phyloP scores from a whole-genome alignment of 2,329 filamentous ascomycete species.

The Fusarium sp. region DNA sequence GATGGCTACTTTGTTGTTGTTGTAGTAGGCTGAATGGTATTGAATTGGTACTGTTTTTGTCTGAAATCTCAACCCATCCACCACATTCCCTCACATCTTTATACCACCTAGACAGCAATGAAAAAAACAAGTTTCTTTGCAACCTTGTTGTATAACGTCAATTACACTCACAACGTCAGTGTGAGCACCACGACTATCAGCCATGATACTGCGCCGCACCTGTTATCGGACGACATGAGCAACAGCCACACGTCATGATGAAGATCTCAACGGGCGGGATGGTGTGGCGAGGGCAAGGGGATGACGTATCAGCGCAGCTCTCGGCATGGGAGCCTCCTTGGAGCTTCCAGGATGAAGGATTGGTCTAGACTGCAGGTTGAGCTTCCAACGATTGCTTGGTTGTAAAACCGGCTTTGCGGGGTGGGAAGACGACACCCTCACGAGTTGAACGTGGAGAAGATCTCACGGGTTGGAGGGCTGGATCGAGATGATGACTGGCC shows the following conservation, averaged over 20 bases:
- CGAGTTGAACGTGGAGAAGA: slow-evolving; percentile 11
- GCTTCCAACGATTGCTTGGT: neutral
- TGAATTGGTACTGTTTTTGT: slow-evolving; percentile 30
- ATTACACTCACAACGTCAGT: slow-evolving; percentile 41
- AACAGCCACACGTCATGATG: slow-evolving; percentile 45
- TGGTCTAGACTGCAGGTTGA: slow-evolving; percentile 8
- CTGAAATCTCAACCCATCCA: slow-evolving; percentile 31
- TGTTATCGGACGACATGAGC: slow-evolving; percentile 28
- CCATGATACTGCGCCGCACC: slow-evolving; percentile 37
- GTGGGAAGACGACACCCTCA: slow-evolving; percentile 32
- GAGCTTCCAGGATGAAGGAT: slow-evolving; percentile 21
- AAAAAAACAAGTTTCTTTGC: slow-evolving; percentile 44
- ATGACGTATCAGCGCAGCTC: slow-evolving; percentile 41
- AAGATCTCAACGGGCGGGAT: slow-evolving; percentile 27
- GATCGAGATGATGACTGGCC: slow-evolving; percentile 38
- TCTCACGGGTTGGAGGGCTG: slow-evolving; percentile 29
- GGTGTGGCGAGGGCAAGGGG: slow-evolving; percentile 39
- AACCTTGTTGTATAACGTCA: slow-evolving; percentile 35
- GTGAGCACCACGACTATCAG: slow-evolving; percentile 26
- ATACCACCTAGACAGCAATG: slow-evolving; percentile 19
- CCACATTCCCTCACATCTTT: slow-evolving; percentile 28
- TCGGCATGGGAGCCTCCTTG: slow-evolving; percentile 8
- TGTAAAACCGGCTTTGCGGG: slow-evolving; percentile 38
- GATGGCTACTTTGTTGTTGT: slow-evolving; percentile 22
- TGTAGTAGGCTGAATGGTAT: slow-evolving; percentile 28